Evolutionary conservation across 495 filamentous ascomycete genomes (phyloP), one percentile per base, ranked within the genome.

Genomic region (Penicillium atrosanguineum): DNA sequence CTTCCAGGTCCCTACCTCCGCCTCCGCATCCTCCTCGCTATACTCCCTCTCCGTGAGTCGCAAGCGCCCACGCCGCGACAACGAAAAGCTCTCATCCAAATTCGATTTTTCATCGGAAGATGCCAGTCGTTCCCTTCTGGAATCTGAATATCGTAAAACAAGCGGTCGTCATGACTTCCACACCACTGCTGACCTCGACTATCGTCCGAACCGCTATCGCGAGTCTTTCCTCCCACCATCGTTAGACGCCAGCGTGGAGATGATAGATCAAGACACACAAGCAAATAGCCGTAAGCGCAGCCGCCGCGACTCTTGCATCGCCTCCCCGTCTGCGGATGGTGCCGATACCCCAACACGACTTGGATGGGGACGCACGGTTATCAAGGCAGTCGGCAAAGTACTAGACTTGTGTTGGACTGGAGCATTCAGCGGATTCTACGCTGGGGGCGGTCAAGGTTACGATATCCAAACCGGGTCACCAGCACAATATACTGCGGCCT

Each of bases 371-470:
- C 77, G 62, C 39, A 70, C 70, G 5, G 75, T 81, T 23, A 71
- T 82, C 40, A 75, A 75, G 29, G 80, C 88, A 23, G 84, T 90
- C 7, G 88, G 88, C 7, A 92, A 86, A 65, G 83, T 94, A 8
- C 89, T 88, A 76, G 81, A 91, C 61, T 90, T 95, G 54, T 94
- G 90, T 77, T 87, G 77, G 62, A 75, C 77, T 1, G 81, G 83
- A 9, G 81, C 87, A 0, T 92, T 96, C 64, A 74, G 78, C 44
- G 91, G 91, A 0, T 96, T 96, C 69, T 86, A 92, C 50, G 88
- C 90, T 14, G 91, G 90, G 21, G 90, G 87, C 16, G 91, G 91
- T 6, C 76, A 72, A 36, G 87, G 83, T 14, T 95, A 90, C 60
- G 72, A 79, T 8, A 64, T 80, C 63, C 48, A 60, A 18, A 46